phyloP scores from a whole-genome alignment of 2,329 filamentous ascomycete genomes.

The Neoarthrinium moseri region DNA sequence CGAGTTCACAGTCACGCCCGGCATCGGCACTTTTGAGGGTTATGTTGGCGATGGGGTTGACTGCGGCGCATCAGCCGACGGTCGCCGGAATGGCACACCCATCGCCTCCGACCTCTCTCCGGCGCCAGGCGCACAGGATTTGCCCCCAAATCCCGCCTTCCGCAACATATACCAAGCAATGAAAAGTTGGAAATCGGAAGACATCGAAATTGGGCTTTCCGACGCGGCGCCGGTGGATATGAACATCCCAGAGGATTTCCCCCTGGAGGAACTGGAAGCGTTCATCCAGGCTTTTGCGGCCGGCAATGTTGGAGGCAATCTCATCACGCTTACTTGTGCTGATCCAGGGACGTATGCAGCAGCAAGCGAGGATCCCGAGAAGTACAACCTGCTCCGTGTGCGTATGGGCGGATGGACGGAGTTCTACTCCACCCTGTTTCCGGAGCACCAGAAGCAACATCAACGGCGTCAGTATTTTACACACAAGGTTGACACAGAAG shows the following conservation, averaged over 20 bases:
- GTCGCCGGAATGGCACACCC: conserved; percentile 17
- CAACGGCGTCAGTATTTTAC: conserved; percentile 17
- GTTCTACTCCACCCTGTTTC: conserved; percentile 21
- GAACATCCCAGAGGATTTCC: conserved; percentile 21
- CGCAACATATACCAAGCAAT: conserved; percentile 18
- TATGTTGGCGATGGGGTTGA: conserved; percentile 18
- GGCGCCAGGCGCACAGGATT: conserved; percentile 15
- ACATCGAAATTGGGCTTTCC: conserved; percentile 16
- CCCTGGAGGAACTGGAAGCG: conserved; percentile 11
- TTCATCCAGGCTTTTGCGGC: conserved; percentile 15
- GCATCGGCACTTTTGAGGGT: conserved; percentile 20
- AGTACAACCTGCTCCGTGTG: conserved; percentile 19
- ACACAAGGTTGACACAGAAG: too few relatives aligned
- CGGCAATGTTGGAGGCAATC: conserved; percentile 17
- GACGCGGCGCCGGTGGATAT: conserved; percentile 21
- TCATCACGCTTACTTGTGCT: conserved; percentile 19
- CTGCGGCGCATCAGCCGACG: conserved; percentile 20
- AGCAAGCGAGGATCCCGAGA: conserved; percentile 17
- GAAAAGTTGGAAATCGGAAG: conserved; percentile 8
- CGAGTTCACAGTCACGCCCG: conserved; percentile 17
- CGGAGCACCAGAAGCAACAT: conserved; percentile 19
- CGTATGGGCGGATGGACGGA: conserved; percentile 22
- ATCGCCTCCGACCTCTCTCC: conserved; percentile 20
- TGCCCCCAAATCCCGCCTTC: conserved; percentile 11
- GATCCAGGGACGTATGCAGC: conserved; percentile 17